Evolutionary conservation across 441 rosid genomes (phyloP).

Genomic region (Francoa sonchifolia): DNA sequence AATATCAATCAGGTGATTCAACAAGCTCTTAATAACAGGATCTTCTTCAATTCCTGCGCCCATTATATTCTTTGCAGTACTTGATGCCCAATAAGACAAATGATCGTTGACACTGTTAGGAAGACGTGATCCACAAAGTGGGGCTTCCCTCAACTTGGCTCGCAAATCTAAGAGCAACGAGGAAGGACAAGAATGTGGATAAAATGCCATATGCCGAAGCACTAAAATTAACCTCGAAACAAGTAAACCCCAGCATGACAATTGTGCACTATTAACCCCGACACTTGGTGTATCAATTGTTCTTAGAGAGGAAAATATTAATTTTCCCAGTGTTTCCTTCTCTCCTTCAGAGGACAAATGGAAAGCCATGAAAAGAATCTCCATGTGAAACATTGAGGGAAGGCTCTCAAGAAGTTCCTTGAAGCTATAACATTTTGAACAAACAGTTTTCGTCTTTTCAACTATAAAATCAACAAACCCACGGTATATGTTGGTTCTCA

Average conservation of each 20-base stretch:
- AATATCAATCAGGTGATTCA: conserved; percentile 68
- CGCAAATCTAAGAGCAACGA: conserved; percentile 61
- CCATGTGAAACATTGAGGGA: conserved; percentile 85
- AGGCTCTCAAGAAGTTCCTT: conserved; percentile 63
- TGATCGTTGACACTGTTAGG: conserved; percentile 36
- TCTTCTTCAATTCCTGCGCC: conserved; percentile 56
- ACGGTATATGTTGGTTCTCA: conserved; percentile 57
- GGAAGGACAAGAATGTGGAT: conserved; percentile 65
- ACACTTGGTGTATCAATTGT: conserved; percentile 36
- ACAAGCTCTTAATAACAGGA: conserved; percentile 35
- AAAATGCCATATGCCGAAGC: conserved; percentile 80
- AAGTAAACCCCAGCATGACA: conserved; percentile 86
- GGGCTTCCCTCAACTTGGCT: conserved; percentile 73
- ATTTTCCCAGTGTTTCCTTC: conserved; percentile 52
- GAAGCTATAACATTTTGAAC: conserved; percentile 39
- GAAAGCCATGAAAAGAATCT: conserved; percentile 93
- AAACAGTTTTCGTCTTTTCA: conserved; percentile 42
- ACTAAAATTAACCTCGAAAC: conserved; percentile 83
- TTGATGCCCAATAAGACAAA: conserved; percentile 62
- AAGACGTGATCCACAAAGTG: conserved; percentile 31
- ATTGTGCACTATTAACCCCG: conserved; percentile 29
- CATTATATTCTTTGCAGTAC: conserved; percentile 40
- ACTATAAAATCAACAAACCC: conserved; percentile 52
- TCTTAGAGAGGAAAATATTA: conserved; percentile 42
- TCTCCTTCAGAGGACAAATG: conserved; percentile 81